phyloP scores from a whole-genome alignment of 2,329 filamentous ascomycete genomes.

The Dothidotthia symphoricarpi region DNA sequence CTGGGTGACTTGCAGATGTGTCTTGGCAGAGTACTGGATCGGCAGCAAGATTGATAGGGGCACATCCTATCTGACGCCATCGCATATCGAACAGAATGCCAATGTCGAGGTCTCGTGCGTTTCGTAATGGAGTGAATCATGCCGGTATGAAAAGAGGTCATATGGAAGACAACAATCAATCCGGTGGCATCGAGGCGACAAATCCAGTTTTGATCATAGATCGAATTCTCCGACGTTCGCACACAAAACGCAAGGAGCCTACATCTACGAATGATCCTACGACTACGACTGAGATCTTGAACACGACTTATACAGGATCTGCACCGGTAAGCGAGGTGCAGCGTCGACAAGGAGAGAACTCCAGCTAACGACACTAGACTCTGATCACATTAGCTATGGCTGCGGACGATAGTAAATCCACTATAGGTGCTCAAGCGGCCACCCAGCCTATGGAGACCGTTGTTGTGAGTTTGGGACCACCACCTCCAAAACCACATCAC shows the following conservation, averaged over 20 bases:
- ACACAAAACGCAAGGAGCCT: constrained; percentile 15
- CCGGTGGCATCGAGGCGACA: constrained; percentile 6
- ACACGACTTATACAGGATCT: constrained; percentile 7
- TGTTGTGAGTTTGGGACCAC: constrained; percentile 22
- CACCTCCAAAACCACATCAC: constrained; percentile 12
- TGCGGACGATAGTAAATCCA: constrained; percentile 12
- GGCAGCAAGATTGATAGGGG: constrained; percentile 39
- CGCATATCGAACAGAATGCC: constrained; percentile 31
- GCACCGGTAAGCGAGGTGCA: constrained; percentile 20
- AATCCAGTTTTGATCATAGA: constrained; percentile 22
- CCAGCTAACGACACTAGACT: constrained; percentile 23
- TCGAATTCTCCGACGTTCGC: constrained; percentile 13
- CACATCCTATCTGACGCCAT: constrained; percentile 22
- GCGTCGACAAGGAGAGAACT: neutral
- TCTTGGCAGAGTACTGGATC: constrained; percentile 29
- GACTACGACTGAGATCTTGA: constrained; percentile 16
- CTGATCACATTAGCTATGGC: constrained; percentile 23
- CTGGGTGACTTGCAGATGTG: constrained; percentile 37
- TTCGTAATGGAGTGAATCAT: constrained; percentile 26
- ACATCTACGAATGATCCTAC: constrained; percentile 6
- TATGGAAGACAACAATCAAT: constrained; percentile 12
- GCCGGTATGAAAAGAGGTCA: constrained; percentile 29
- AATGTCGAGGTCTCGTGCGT: constrained; percentile 20
- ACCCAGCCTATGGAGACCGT: constrained; percentile 28
- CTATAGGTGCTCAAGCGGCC: constrained; percentile 19